Base-by-base conservation (phyloP, 1,284 basidiomycete genomes). In the Gymnopus androsaceus region DNA sequence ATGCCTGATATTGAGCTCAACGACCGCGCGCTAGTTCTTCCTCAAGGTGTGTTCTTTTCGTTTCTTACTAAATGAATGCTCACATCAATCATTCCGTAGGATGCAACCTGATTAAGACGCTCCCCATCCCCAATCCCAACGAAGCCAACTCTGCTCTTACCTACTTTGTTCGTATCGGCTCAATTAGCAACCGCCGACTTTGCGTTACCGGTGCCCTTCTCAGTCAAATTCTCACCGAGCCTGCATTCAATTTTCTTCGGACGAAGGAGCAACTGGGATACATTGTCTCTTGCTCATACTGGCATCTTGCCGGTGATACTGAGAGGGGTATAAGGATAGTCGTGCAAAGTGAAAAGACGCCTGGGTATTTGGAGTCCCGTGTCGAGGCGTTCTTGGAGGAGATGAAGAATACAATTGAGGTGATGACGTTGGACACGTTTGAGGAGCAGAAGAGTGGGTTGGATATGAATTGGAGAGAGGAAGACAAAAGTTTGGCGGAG, bases 181-280 rank as follows among this genome's bases (percentile, higher is more conserved):
- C 81, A 27, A 68, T 82, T 37, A 73, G 72, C 2, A 78, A 90
- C 62, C 74, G 80, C 31, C 79, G 72, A n/a, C 71, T 78, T 12
- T 82, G 87, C 19, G 84, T 88, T 27, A 75, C 76, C 1, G 77
- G 83, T 45, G 72, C 81, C 6, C 77, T 93, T 31, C 77, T 91
- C 33, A 80, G 81, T 0, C 94, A 94, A 65, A 89, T 97, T 58
- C 77, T 94, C 33, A 77, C 81, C 9, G 97, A 99, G 66, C 95
- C 96, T 0, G 83, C 89, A n/a, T 99, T 99, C 74, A 90, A 97
- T 67, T 78, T 89, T 34, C 81, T 99, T 38, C 87, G 97, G 15
- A 98, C 96, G 2, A 88, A 95, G 70, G 94, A 99, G 70, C 97
- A 99, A 71, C 81, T 99, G 0, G 97, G 97, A 11, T 99, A 99